Evolutionary conservation across 2,329 filamentous ascomycete species (phyloP).

Genomic region (Colletotrichum karsti): DNA sequence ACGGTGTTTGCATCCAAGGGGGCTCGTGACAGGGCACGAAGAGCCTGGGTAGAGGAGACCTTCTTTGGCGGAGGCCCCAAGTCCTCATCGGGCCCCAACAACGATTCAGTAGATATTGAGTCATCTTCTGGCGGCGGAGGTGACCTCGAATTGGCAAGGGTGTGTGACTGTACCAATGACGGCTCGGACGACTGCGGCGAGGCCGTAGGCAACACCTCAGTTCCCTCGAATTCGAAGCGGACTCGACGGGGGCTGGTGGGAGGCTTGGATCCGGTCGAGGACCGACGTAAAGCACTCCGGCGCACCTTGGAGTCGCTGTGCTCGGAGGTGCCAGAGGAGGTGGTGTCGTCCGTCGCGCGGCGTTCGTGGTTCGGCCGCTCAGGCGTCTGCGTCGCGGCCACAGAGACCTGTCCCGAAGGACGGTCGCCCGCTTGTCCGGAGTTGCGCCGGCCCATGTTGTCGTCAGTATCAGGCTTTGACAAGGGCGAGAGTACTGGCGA

Average conservation of each 20-base stretch:
- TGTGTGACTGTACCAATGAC: conserved; percentile 37
- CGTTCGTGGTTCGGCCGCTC: conserved; percentile 46
- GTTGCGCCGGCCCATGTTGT: conserved; percentile 15
- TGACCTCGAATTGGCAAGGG: conserved; percentile 33
- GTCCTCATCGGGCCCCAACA: conserved; percentile 47
- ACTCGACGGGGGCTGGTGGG: conserved; percentile 66
- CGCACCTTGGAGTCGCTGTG: conserved; percentile 58
- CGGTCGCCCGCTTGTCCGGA: background rate
- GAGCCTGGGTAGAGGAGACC: conserved; percentile 63
- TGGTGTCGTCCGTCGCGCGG: conserved; percentile 54
- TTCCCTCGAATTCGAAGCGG: conserved; percentile 68
- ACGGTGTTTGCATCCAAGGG: conserved; percentile 60
- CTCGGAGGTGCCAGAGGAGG: conserved; percentile 61
- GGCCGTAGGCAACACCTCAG: conserved; percentile 67
- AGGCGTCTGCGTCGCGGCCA: conserved; percentile 27
- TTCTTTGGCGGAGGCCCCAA: conserved; percentile 57
- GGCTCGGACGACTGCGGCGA: conserved; percentile 56
- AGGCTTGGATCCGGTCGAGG: conserved; percentile 58
- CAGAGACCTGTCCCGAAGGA: conserved; percentile 3
- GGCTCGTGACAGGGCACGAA: conserved; percentile 59
- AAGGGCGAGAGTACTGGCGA: conserved; percentile 32
- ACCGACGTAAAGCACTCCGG: conserved; percentile 66
- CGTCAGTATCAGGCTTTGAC: conserved; percentile 21
- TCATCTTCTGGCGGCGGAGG: conserved; percentile 36
- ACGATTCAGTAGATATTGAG: conserved; percentile 37